Conservation (phyloP, 129 eudicot genomes). For the Glebionis coronaria region DNA sequence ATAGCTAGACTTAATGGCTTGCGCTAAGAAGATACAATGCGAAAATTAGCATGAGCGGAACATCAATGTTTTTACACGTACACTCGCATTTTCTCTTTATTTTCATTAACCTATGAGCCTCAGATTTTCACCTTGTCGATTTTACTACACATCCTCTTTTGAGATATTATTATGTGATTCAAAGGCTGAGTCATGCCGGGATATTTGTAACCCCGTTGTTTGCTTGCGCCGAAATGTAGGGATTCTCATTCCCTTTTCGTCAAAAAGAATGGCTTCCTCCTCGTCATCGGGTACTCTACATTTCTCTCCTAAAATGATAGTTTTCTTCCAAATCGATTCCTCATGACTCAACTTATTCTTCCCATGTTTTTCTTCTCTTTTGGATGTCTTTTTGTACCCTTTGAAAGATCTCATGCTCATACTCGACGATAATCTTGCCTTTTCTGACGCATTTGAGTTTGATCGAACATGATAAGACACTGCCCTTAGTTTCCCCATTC, state of each 20-base stretch:
- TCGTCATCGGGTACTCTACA: constrained; percentile 45
- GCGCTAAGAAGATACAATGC: no score
- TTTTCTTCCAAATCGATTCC: constrained; percentile 64
- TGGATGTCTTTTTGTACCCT: constrained; percentile 18
- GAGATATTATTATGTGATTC: not conserved
- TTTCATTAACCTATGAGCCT: not conserved
- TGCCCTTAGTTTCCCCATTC: constrained; percentile 20
- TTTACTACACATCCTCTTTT: constrained; percentile 2
- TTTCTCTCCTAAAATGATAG: constrained; percentile 60
- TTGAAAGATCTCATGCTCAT: constrained; percentile 44
- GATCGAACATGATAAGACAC: constrained; percentile 37
- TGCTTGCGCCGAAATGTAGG: constrained; percentile 28
- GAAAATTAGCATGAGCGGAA: no score
- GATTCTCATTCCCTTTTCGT: constrained; percentile 32
- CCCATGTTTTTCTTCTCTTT: constrained; percentile 14
- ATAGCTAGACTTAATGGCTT: no score
- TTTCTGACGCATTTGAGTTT: constrained; percentile 25
- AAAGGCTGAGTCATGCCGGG: constrained; percentile 20
- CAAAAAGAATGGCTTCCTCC: constrained; percentile 31
- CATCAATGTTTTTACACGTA: no score
- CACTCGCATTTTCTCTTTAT: no score
- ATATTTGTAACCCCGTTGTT: constrained; percentile 13
- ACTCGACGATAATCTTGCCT: constrained; percentile 37
- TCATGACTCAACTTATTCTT: constrained; percentile 32
- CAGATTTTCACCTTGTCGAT: not conserved